phyloP scores from a whole-genome alignment of 1,284 basidiomycete species.

The Rhizoctonia solani region DNA sequence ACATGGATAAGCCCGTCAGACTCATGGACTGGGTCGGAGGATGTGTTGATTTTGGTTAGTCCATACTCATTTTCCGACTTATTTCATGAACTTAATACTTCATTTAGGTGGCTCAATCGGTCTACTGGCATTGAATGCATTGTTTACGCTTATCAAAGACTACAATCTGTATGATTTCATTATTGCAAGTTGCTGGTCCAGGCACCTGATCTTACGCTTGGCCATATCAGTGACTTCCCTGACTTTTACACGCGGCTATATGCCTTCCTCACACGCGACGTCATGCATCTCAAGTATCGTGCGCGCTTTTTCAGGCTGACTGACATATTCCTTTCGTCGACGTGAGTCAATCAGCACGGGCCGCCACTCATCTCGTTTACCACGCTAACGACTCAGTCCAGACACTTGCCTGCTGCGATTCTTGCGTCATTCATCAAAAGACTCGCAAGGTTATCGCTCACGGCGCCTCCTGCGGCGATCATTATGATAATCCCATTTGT shows the following conservation, averaged over 20 bases:
- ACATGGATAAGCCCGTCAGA: slow-evolving; percentile 72
- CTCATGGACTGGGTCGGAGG: slow-evolving; percentile 94
- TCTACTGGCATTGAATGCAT: slow-evolving; percentile 86
- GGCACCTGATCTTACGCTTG: slow-evolving; percentile 5
- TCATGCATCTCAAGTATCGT: slow-evolving; percentile 90
- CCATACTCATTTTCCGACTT: background rate
- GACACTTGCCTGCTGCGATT: slow-evolving; percentile 84
- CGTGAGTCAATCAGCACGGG: slow-evolving; percentile 56
- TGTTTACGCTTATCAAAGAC: slow-evolving; percentile 89
- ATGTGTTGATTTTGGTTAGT: slow-evolving; percentile 79
- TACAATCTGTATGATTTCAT: slow-evolving; percentile 80
- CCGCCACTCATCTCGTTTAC: slow-evolving; percentile 14
- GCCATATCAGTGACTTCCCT: slow-evolving; percentile 51
- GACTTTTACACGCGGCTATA: slow-evolving; percentile 96
- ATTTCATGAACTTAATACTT: background rate
- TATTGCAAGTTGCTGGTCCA: background rate
- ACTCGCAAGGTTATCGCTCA: slow-evolving; percentile 80
- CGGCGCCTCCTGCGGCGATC: slow-evolving; percentile 87
- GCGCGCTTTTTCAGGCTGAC: slow-evolving; percentile 94
- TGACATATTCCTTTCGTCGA: slow-evolving; percentile 88
- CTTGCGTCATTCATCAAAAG: slow-evolving; percentile 95
- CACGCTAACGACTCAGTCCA: slow-evolving; percentile 44
- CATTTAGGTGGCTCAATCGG: slow-evolving; percentile 80
- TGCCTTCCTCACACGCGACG: slow-evolving; percentile 80
- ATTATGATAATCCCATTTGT: slow-evolving; percentile 91